Percentiles rank a stretch among this genome's conserved stretches.
Conservation (phyloP, 169 alveolate genomes). For the Plasmodium berghei region DNA sequence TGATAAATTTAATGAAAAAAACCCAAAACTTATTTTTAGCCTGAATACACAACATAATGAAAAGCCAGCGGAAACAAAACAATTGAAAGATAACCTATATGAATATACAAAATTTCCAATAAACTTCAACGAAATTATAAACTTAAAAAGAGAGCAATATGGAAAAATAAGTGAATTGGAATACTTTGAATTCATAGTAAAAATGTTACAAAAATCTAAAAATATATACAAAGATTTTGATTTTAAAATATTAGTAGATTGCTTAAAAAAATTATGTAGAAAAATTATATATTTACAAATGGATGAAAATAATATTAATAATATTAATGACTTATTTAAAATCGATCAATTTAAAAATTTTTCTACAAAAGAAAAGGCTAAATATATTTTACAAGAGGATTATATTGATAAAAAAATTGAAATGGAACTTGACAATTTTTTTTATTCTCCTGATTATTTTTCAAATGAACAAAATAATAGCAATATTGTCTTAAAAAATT, state of each 20-base stretch:
- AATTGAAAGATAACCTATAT: slow-evolving; percentile 2
- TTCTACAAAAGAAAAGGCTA: slow-evolving; percentile 28
- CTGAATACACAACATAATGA: too few species aligned
- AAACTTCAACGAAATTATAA: slow-evolving; percentile 49
- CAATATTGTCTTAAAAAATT: neutral
- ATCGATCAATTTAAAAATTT: slow-evolving; percentile 63
- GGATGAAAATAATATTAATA: slow-evolving; percentile 14
- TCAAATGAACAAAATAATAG: neutral
- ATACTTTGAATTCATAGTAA: slow-evolving; percentile 34
- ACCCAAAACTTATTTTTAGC: neutral
- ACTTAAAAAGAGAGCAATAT: slow-evolving; percentile 15
- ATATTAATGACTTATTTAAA: slow-evolving; percentile 66
- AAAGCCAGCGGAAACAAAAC: too few species aligned
- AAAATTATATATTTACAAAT: slow-evolving; percentile 19
- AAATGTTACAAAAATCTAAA: slow-evolving; percentile 27
- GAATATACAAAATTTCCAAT: slow-evolving; percentile 44
- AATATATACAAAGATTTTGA: slow-evolving; percentile 45
- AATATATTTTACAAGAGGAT: slow-evolving; percentile 9
- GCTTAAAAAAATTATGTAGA: slow-evolving; percentile 46
- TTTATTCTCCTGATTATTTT: slow-evolving; percentile 37
- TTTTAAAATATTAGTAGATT: slow-evolving; percentile 23
- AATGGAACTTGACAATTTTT: slow-evolving; percentile 35
- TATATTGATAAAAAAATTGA: slow-evolving; percentile 38
- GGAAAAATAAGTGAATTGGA: slow-evolving; percentile 16
- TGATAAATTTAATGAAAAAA: neutral